Evolutionary conservation across 2,329 filamentous ascomycete species (phyloP).

Genomic region (Aureobasidium sp.): DNA sequence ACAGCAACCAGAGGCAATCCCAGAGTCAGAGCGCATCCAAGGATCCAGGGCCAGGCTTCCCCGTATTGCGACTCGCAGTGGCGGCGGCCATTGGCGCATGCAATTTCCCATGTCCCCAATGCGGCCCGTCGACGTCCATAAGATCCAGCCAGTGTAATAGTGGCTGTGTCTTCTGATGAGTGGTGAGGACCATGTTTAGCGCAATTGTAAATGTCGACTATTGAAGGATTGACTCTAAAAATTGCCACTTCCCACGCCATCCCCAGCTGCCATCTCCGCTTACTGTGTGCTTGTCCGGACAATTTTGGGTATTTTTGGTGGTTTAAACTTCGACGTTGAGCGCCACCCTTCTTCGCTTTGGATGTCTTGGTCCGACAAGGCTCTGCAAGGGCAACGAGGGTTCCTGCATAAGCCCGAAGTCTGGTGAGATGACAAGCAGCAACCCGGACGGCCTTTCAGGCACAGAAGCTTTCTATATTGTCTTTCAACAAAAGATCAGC

Average conservation of each 20-base stretch:
- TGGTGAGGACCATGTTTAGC: slow-evolving; percentile 3
- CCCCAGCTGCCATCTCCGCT: slow-evolving; percentile 8
- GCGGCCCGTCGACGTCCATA: slow-evolving; percentile 4
- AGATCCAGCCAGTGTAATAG: neutral
- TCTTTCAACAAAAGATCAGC: too few species aligned
- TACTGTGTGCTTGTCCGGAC: neutral
- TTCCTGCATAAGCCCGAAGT: slow-evolving; percentile 12
- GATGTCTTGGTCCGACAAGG: slow-evolving; percentile 4
- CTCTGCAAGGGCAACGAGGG: slow-evolving; percentile 2
- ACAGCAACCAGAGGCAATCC: neutral
- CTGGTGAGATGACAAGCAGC: slow-evolving; percentile 4
- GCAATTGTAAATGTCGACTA: slow-evolving; percentile 4
- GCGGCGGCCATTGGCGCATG: neutral
- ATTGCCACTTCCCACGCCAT: neutral
- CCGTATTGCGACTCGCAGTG: neutral
- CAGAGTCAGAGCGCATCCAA: neutral
- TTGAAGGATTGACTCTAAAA: slow-evolving; percentile 15
- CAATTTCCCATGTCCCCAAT: slow-evolving; percentile 15
- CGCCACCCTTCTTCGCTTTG: slow-evolving; percentile 8
- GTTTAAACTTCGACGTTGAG: slow-evolving; percentile 3
- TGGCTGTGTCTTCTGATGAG: slow-evolving; percentile 1
- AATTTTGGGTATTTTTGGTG: neutral
- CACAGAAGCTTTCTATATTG: neutral
- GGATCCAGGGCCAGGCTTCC: slow-evolving; percentile 2
- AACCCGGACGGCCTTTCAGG: neutral